Evolutionary conservation across 1,284 basidiomycete species (phyloP).

Genomic region (Boletus hoseneyae): DNA sequence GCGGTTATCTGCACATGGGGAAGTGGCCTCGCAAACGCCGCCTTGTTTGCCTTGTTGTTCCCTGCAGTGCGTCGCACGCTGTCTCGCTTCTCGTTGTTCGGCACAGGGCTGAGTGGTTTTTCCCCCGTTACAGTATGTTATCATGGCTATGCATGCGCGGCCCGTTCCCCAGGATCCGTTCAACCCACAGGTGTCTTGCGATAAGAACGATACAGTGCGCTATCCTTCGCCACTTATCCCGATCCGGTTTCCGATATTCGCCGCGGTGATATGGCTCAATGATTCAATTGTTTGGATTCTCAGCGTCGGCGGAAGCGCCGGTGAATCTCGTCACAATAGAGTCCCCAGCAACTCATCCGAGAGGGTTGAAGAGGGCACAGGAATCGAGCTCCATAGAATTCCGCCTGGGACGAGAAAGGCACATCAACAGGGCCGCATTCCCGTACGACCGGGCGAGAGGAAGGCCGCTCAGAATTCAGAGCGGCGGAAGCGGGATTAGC

Average conservation of each 20-base stretch:
- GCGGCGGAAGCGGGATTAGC: slow-evolving; percentile 40
- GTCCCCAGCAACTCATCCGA: slow-evolving; percentile 45
- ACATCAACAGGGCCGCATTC: slow-evolving; percentile 6
- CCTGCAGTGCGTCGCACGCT: slow-evolving; percentile 52
- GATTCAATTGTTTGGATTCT: slow-evolving; percentile 63
- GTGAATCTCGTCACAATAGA: slow-evolving; percentile 26
- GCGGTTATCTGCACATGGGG: slow-evolving; percentile 69
- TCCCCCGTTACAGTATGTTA: slow-evolving; percentile 56
- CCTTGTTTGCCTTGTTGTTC: slow-evolving; percentile 74
- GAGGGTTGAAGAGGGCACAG: slow-evolving; percentile 51
- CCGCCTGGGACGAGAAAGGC: slow-evolving; percentile 9
- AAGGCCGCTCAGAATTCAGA: slow-evolving; percentile 31
- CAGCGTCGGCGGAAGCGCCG: slow-evolving; percentile 47
- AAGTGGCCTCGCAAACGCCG: slow-evolving; percentile 69
- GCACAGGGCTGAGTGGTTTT: not conserved
- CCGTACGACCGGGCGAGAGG: slow-evolving; percentile 14
- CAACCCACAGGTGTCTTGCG: slow-evolving; percentile 46
- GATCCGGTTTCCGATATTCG: slow-evolving; percentile 73
- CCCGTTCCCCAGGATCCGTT: slow-evolving; percentile 69
- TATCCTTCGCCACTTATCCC: slow-evolving; percentile 75
- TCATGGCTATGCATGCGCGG: slow-evolving; percentile 71
- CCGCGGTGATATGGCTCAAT: slow-evolving; percentile 70
- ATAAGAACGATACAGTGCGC: slow-evolving; percentile 40
- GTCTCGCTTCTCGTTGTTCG: not conserved
- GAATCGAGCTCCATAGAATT: slow-evolving; percentile 25